phyloP scores from a whole-genome alignment of 1,284 basidiomycete species.

The Moesziomyces sp. region DNA sequence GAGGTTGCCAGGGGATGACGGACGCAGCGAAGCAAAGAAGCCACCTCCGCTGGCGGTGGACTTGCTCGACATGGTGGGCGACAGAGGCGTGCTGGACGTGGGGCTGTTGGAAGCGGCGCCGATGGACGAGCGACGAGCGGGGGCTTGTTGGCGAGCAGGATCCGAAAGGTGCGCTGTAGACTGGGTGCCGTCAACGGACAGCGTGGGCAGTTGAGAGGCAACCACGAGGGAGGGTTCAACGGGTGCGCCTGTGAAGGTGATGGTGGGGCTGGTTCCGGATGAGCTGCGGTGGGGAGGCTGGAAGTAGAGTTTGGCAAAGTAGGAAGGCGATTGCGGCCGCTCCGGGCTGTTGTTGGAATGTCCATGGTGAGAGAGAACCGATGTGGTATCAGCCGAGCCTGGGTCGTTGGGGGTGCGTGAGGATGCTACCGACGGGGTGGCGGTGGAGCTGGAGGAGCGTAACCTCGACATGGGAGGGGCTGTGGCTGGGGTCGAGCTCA shows the following conservation, averaged over 20 bases:
- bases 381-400: conserved; percentile 15
- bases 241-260: conserved; percentile 46
- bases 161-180: conserved; percentile 9
- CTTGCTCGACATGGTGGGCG: conserved; percentile 28
- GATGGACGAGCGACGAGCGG: conserved; percentile 15
- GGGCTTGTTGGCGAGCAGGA: conserved; percentile 2
- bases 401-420: conserved; percentile 20
- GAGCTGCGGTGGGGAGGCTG: conserved; percentile 22
- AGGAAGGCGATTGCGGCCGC: conserved; percentile 38
- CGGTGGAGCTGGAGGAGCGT: conserved; percentile 19
- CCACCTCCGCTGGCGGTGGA: conserved; percentile 18
- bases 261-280: conserved; percentile 39
- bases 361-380: conserved; percentile 24
- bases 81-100: conserved; percentile 19
- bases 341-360: conserved; percentile 26
- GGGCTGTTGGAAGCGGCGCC: conserved; percentile 15
- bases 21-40: conserved; percentile 49
- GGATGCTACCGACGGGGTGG: conserved; percentile 4
- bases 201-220: conserved; percentile 3
- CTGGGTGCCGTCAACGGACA: conserved; percentile 7
- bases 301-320: conserved; percentile 45
- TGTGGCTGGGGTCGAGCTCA: conserved; percentile 6
- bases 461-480: conserved; percentile 17
- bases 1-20: conserved; percentile 38
- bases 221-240: conserved; percentile 13